Percentiles rank a stretch among this genome's conserved stretches.
Evolutionary conservation across 306 rosid species (phyloP).

Genomic region (Quercus alba): DNA sequence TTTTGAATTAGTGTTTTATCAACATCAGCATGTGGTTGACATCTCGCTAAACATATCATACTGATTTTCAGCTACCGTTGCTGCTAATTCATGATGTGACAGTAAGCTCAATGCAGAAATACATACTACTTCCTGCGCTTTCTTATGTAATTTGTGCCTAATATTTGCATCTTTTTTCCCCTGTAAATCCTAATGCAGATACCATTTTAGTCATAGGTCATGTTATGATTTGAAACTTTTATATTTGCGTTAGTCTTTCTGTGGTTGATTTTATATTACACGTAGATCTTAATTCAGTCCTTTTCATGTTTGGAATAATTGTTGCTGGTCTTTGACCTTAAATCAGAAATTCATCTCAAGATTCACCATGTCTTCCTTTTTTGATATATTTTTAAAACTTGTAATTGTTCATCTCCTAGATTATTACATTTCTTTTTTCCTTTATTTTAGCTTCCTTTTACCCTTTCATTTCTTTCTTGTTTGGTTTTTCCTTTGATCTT

Average conservation of each 20-base stretch:
- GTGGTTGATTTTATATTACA: conserved; percentile 18
- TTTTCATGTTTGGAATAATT: neutral
- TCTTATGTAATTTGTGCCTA: no score
- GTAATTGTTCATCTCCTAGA: conserved; percentile 6
- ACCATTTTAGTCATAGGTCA: neutral
- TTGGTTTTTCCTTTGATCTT: neutral
- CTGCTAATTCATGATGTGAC: no score
- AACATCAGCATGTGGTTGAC: neutral
- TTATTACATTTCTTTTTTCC: neutral
- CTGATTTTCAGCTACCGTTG: neutral
- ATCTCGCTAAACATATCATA: neutral
- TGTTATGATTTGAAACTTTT: conserved; percentile 10
- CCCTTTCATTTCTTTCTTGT: conserved; percentile 6
- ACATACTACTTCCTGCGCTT: no score
- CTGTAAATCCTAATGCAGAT: neutral
- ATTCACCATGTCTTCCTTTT: conserved; percentile 11
- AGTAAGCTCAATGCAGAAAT: no score
- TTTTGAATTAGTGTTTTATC: neutral
- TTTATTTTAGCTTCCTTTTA: neutral
- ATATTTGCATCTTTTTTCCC: no score
- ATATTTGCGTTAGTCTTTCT: neutral
- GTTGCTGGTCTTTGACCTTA: conserved; percentile 45
- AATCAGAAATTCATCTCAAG: conserved; percentile 43
- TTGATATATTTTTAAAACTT: neutral
- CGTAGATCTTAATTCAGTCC: neutral